phyloP scores from a whole-genome alignment of 2,329 filamentous ascomycete genomes.

The Fusarium nisikadoi region DNA sequence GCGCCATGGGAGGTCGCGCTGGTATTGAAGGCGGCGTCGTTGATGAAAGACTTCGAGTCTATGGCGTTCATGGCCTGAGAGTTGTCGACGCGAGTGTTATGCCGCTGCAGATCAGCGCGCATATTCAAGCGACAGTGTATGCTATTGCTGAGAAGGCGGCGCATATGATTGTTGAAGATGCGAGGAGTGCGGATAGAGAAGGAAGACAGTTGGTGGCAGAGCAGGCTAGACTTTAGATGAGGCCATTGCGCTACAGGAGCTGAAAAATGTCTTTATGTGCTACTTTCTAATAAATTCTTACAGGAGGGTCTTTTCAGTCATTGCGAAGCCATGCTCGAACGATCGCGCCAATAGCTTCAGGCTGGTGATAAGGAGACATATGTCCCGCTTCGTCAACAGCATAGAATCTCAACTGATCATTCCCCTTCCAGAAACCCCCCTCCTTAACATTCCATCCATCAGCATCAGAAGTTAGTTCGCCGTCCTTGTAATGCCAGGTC shows the following conservation, averaged over 20 bases:
- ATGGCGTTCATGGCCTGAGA: constrained; percentile 44
- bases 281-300: fast-evolving
- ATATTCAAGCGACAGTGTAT: constrained; percentile 50
- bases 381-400: constrained; percentile 31
- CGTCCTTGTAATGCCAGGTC: constrained; percentile 9
- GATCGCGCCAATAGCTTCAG: constrained; percentile 14
- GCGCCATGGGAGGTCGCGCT: constrained; percentile 47
- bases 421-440: constrained; percentile 28
- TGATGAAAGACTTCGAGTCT: constrained; percentile 45
- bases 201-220: not conserved
- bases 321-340: constrained; percentile 18
- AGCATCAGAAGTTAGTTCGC: not conserved
- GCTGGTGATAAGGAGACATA: constrained; percentile 13
- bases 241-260: not conserved
- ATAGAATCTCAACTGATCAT: constrained; percentile 15
- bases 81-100: constrained; percentile 48
- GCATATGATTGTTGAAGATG: constrained; percentile 41
- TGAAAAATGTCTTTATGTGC: fast-evolving
- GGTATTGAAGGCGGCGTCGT: constrained; percentile 48
- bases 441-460: not conserved
- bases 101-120: constrained; percentile 45
- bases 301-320: not conserved
- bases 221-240: constrained; percentile 8
- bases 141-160: constrained; percentile 50
- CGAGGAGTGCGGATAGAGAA: not conserved